These are phyloP conservation scores for Erysimum cheiri DNA, from an alignment of 441 rosid genomes.

Conservation along the genomic window DNA sequence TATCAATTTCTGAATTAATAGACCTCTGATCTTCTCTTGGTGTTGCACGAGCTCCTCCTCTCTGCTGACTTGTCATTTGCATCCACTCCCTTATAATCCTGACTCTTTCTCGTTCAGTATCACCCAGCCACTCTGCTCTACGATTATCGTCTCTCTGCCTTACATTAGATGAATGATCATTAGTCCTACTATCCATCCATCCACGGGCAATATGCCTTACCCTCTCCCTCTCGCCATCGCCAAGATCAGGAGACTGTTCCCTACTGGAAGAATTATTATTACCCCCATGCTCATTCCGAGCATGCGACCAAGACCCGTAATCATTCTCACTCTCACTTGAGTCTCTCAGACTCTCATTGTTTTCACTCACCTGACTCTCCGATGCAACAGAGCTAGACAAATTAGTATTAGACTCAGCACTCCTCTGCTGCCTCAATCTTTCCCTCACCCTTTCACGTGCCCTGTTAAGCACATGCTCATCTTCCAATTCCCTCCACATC, in stretches of 20 bases:
- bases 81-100: constrained; percentile 72
- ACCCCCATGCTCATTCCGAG: constrained; percentile 13
- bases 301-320: constrained; percentile 50
- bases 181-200: constrained; percentile 88
- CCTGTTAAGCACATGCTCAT: constrained; percentile 78
- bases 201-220: constrained; percentile 93
- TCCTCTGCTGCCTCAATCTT: constrained; percentile 67
- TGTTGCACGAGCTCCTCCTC: constrained; percentile 57
- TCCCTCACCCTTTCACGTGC: constrained; percentile 62
- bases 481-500: constrained; percentile 97
- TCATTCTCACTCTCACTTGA: constrained; percentile 89
- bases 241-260: constrained; percentile 95
- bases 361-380: constrained; percentile 70
- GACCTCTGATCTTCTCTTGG: constrained; percentile 65
- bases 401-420: constrained; percentile 49
- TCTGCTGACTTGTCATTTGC: constrained; percentile 51
- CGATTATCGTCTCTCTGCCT: constrained; percentile 64
- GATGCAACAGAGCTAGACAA: constrained; percentile 53
- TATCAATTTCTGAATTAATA: constrained; percentile 37
- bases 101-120: constrained; percentile 96
- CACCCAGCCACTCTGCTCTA: constrained; percentile 94
- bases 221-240: constrained; percentile 92
- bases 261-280: constrained; percentile 48
- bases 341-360: constrained; percentile 69
- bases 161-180: constrained; percentile 66